Evolutionary conservation across 208 protist genomes (phyloP).

Genomic region (Zelonia costaricensis): DNA sequence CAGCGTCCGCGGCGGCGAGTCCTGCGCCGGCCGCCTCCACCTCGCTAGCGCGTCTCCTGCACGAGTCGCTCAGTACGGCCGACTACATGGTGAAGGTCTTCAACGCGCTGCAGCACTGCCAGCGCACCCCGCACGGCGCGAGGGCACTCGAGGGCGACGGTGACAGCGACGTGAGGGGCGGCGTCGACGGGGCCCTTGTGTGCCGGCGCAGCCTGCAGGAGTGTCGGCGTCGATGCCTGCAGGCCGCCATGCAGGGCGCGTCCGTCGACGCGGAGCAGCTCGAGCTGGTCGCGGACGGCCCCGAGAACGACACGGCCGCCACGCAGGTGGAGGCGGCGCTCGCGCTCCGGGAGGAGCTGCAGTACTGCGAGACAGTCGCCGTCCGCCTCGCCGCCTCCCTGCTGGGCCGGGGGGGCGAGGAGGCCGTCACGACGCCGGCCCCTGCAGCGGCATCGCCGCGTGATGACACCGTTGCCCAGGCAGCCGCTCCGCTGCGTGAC

Average conservation of each 20-base stretch:
- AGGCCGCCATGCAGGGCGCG: conserved; percentile 51
- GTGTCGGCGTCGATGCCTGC: conserved; percentile 53
- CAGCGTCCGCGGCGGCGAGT: not conserved
- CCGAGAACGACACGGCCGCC: conserved; percentile 26
- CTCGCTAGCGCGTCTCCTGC: no score
- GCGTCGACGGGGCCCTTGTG: not conserved
- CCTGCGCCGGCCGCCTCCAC: not conserved
- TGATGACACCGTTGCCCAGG: no score
- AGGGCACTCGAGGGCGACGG: not conserved
- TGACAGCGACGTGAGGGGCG: not conserved
- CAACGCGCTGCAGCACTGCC: not conserved
- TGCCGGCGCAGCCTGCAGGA: conserved; percentile 36
- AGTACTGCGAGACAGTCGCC: conserved; percentile 58
- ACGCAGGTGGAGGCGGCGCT: conserved; percentile 35
- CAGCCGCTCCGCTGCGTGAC: no score
- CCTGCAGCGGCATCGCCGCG: no score
- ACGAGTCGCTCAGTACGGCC: no score
- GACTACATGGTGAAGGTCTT: no score
- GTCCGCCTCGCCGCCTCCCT: conserved; percentile 31
- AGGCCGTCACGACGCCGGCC: no score
- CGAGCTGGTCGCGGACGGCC: conserved; percentile 22
- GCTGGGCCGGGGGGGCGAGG: conserved; percentile 3
- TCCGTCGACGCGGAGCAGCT: conserved; percentile 21
- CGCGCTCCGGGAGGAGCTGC: conserved; percentile 60
- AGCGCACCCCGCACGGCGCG: not conserved